A percentile compares a stretch with the other conserved stretches of the same genome.
These are phyloP conservation scores for Fabrea salina DNA, from an alignment of 169 alveolate genomes.

Conservation along the genomic window DNA sequence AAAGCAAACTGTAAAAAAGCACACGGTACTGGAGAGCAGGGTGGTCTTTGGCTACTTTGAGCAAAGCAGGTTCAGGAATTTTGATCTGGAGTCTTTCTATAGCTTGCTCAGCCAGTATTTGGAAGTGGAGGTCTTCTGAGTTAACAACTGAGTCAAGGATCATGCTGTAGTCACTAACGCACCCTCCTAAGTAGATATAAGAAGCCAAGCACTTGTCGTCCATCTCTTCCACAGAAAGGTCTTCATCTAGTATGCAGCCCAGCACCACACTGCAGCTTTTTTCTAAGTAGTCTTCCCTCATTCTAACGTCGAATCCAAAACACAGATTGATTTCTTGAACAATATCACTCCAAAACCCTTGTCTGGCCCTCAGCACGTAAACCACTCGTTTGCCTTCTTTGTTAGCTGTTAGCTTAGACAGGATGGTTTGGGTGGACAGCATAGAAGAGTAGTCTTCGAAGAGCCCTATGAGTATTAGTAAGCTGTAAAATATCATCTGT, in stretches of 20 bases:
- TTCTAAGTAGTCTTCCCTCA: background rate
- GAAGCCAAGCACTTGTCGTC: conserved; percentile 10
- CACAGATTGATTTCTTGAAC: background rate
- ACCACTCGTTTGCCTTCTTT: conserved; percentile 6
- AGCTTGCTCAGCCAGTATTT: background rate
- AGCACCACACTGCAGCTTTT: background rate
- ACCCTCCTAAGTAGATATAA: background rate
- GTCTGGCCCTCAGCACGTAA: background rate
- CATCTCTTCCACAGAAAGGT: conserved; percentile 12
- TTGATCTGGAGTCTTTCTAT: background rate
- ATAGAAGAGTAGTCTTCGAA: background rate
- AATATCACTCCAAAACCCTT: background rate
- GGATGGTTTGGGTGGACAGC: background rate
- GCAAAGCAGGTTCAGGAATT: background rate
- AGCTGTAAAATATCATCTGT: background rate
- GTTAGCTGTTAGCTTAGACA: background rate
- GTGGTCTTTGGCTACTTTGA: background rate
- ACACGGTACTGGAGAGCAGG: background rate
- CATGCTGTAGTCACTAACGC: background rate
- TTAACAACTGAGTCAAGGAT: background rate
- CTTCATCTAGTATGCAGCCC: conserved; percentile 17
- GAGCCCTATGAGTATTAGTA: background rate
- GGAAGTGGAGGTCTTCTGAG: background rate
- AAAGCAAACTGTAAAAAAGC: background rate
- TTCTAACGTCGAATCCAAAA: conserved; percentile 14